These are phyloP conservation scores for Arthrinium phaeospermum DNA, from an alignment of 2,329 filamentous ascomycete genomes.

Conservation along the genomic window DNA sequence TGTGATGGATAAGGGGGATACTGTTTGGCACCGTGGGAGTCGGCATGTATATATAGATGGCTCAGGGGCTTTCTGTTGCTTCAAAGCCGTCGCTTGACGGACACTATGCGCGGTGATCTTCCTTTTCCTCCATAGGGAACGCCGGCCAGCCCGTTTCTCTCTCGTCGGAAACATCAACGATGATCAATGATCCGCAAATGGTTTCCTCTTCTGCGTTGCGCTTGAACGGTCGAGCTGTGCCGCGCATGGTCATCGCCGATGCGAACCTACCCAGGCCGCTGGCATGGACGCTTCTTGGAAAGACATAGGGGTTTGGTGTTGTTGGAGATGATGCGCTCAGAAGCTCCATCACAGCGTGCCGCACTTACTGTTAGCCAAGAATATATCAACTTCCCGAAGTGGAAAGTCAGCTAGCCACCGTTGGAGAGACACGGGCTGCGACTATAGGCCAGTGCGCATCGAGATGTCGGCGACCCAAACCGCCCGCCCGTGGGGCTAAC, in stretches of 20 bases:
- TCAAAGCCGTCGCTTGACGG: neutral
- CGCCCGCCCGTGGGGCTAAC: neutral
- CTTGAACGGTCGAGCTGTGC: neutral
- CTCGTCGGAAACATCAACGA: neutral
- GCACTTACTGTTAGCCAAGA: neutral
- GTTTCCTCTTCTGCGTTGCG: neutral
- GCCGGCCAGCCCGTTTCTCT: neutral
- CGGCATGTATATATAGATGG: neutral
- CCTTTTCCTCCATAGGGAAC: neutral
- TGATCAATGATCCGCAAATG: neutral
- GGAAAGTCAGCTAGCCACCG: neutral
- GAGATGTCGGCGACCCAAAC: neutral
- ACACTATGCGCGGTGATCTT: neutral
- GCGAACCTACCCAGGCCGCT: neutral
- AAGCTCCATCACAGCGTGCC: neutral
- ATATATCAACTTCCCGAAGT: neutral
- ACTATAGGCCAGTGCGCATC: neutral
- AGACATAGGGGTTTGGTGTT: neutral
- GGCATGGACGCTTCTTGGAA: neutral
- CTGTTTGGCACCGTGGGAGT: neutral
- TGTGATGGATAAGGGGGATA: neutral
- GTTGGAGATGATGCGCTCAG: neutral
- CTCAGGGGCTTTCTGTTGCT: neutral
- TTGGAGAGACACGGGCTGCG: neutral
- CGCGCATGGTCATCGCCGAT: neutral